A percentile compares a stretch with the other conserved stretches of the same genome.
phyloP scores from a whole-genome alignment of 2,329 filamentous ascomycete species.

The Diaporthe humulicola region DNA sequence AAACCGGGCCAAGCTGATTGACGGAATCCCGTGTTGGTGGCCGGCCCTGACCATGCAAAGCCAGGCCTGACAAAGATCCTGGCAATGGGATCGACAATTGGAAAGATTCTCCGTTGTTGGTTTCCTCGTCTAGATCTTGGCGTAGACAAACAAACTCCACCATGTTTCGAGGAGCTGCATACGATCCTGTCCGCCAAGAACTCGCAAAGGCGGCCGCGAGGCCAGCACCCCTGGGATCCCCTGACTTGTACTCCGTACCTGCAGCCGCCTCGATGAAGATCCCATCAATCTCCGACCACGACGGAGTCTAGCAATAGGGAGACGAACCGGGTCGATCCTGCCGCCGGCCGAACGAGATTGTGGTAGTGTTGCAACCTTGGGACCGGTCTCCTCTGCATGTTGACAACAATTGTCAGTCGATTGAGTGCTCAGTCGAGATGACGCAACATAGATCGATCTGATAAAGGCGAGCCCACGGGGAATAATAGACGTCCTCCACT shows the following conservation, averaged over 20 bases:
- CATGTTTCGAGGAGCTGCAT: conserved; percentile 13
- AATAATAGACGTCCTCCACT: conserved; percentile 24
- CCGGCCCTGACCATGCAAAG: neutral
- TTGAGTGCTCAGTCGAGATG: neutral
- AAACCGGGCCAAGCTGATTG: conserved; percentile 15
- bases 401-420: neutral
- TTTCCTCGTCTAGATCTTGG: conserved; percentile 33
- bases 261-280: conserved; percentile 15
- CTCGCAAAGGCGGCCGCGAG: conserved; percentile 14
- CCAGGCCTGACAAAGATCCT: conserved; percentile 13
- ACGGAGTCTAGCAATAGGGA: conserved; percentile 7
- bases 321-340: neutral
- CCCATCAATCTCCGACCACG: conserved; percentile 22
- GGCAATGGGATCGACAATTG: conserved; percentile 10
- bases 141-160: conserved; percentile 25
- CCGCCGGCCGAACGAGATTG: neutral
- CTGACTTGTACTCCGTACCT: conserved; percentile 21
- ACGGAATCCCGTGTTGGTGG: conserved; percentile 15
- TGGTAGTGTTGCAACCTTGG: neutral
- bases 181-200: conserved; percentile 23
- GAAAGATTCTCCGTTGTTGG: conserved; percentile 29
- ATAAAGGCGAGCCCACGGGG: conserved; percentile 2
- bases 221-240: conserved; percentile 8
- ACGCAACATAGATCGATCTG: conserved; percentile 19
- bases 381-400: neutral